Base-by-base conservation (phyloP, 768 basidiomycete genomes). In the Kwoniella pini region DNA sequence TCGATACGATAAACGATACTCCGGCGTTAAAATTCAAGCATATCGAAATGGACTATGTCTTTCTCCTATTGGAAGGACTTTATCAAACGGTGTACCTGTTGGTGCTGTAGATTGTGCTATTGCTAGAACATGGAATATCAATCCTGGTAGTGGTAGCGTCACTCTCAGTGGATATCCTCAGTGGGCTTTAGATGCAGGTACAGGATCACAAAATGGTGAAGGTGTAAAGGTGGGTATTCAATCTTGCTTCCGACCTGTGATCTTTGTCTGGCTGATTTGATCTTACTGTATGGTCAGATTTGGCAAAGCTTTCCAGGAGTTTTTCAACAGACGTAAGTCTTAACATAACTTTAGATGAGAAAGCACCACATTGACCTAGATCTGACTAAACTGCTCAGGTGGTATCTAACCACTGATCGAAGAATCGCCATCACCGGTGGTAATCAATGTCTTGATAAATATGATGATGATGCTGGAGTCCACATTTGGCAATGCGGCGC, bases 341-440 rank as follows among this genome's bases (percentile, higher is more conserved):
- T n/a, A n/a, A n/a, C n/a, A n/a, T n/a, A n/a, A n/a, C n/a, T n/a
- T n/a, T n/a, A n/a, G n/a, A n/a, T n/a, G n/a, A n/a, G n/a, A n/a
- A n/a, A n/a, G n/a, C n/a, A n/a, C n/a, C n/a, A n/a, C n/a, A n/a
- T n/a, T n/a, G n/a, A n/a, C n/a, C n/a, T n/a, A n/a, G 0, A 22
- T 7, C 15, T 36, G 31, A 21, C 48, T 50, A 30, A 50, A 7
- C 13, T 19, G 9, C 26, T 7, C 36, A 59, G 57, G 3, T 70
- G 68, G 68, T 73, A 60, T 60, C 38, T 63, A n/a, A 73, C 71
- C 54, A 65, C 57, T 56, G 77, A 76, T 64, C 59, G 72, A 38
- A 64, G 73, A 7, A 71, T 78, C 39, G 75, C 77, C 40, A 72
- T 75, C 64, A 74, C 71, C n/a, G 75, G 74, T 38, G 77, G 76